These are phyloP conservation scores for Solanum medicagineum DNA, from an alignment of 257 asterid genomes.

Conservation along the genomic window DNA sequence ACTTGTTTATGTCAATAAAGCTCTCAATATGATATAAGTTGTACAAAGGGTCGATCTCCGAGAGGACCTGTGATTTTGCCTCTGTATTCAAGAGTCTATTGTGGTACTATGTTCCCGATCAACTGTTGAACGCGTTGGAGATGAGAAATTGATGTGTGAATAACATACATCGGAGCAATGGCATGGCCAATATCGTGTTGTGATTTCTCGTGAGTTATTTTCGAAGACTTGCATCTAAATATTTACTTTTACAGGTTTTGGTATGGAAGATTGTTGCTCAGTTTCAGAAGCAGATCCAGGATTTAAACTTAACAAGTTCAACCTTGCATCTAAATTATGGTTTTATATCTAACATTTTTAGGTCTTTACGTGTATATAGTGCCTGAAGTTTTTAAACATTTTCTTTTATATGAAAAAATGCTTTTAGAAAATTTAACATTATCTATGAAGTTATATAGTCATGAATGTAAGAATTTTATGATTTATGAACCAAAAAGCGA, in stretches of 20 bases:
- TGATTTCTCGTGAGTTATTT: neutral
- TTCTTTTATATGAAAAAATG: too few species aligned
- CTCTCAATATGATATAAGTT: constrained; percentile 11
- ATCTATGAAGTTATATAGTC: too few species aligned
- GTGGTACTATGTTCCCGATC: neutral
- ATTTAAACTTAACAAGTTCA: neutral
- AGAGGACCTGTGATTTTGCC: neutral
- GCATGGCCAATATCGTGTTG: neutral
- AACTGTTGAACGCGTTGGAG: neutral
- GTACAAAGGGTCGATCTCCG: constrained; percentile 5
- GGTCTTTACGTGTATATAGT: neutral
- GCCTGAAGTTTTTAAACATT: too few species aligned
- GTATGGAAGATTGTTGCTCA: neutral
- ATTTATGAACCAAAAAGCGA: too few species aligned
- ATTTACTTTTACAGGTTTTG: neutral
- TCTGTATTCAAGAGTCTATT: neutral
- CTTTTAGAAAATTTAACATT: too few species aligned
- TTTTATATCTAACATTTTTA: neutral
- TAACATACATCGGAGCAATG: neutral
- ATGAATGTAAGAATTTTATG: too few species aligned
- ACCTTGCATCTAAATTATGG: neutral
- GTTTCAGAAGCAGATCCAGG: neutral
- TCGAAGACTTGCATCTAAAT: neutral
- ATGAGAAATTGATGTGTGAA: neutral
- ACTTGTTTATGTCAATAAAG: constrained; percentile 4